Evolutionary conservation across 768 basidiomycete genomes (phyloP).

Genomic region (Tylopilus subfusipes): DNA sequence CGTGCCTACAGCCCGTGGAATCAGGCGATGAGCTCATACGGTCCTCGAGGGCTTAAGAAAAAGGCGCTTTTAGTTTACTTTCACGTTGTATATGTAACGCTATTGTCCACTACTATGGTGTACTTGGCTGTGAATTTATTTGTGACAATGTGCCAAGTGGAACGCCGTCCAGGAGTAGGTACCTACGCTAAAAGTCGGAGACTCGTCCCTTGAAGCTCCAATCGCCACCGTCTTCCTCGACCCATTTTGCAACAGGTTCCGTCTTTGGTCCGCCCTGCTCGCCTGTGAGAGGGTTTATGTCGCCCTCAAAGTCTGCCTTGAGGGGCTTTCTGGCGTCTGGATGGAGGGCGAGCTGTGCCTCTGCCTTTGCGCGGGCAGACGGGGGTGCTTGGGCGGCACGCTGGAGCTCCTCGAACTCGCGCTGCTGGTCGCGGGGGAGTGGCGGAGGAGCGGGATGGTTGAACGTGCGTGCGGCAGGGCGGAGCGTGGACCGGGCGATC

Average conservation of each 20-base stretch:
- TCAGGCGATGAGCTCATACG: slow-evolving; percentile 58
- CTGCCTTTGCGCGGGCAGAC: slow-evolving; percentile 31
- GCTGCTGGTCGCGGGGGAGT: slow-evolving; percentile 71
- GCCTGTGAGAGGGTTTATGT: slow-evolving; percentile 77
- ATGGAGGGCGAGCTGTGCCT: slow-evolving; percentile 49
- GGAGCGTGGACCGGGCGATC: not conserved
- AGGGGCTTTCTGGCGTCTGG: slow-evolving; percentile 56
- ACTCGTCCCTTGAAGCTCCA: slow-evolving; percentile 92
- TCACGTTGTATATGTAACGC: slow-evolving; percentile 15
- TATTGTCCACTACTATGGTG: slow-evolving; percentile 7
- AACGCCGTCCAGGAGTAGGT: no score
- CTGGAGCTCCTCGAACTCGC: slow-evolving; percentile 83
- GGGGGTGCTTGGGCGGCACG: slow-evolving; percentile 44
- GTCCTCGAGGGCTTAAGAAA: slow-evolving; percentile 1
- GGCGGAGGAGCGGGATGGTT: slow-evolving; percentile 70
- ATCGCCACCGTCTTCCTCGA: slow-evolving; percentile 54
- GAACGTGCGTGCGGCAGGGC: slow-evolving; percentile 11
- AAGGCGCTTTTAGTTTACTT: slow-evolving; percentile 35
- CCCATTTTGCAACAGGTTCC: slow-evolving; percentile 71
- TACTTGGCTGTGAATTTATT: not conserved
- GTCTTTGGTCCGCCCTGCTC: slow-evolving; percentile 85
- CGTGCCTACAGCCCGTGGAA: slow-evolving; percentile 71
- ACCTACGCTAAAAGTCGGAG: slow-evolving; percentile 64
- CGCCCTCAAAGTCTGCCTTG: slow-evolving; percentile 72
- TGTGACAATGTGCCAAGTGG: not conserved